Conservation (phyloP, 2,329 filamentous ascomycete genomes). For the Orbilia blumenaviensis region DNA sequence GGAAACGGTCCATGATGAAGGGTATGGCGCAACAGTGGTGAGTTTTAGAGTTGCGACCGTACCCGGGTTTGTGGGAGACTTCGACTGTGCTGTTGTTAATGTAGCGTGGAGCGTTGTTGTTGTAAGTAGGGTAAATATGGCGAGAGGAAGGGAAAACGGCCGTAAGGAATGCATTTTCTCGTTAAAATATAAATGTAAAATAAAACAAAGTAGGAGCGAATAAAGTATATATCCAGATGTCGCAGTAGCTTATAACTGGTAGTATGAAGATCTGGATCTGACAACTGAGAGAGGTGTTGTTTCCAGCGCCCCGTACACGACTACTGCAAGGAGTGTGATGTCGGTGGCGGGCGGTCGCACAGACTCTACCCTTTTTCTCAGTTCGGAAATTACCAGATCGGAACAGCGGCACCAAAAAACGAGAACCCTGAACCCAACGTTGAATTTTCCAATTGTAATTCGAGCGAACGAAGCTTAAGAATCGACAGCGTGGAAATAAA, state of each 20-base stretch:
- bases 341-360: conserved; percentile 7
- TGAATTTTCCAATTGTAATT: too few species aligned
- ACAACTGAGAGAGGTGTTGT: too few species aligned
- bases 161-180: neutral
- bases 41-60: conserved; percentile 1
- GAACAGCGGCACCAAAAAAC: neutral
- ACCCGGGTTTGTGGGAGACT: neutral
- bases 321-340: too few species aligned
- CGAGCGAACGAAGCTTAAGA: too few species aligned
- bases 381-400: neutral
- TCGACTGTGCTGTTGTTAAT: neutral
- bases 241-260: neutral
- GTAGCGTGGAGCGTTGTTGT: neutral
- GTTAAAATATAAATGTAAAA: too few species aligned
- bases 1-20: conserved; percentile 26
- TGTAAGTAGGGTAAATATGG: neutral
- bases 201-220: neutral
- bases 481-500: neutral
- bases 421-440: neutral
- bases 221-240: neutral
- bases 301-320: too few species aligned
- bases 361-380: neutral
- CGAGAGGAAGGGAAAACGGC: neutral
- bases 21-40: conserved; percentile 27
- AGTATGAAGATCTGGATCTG: too few species aligned